A percentile compares a stretch with the other conserved stretches of the same genome.
phyloP scores from a whole-genome alignment of 768 basidiomycete genomes.

The Melanogaster broomeanus region DNA sequence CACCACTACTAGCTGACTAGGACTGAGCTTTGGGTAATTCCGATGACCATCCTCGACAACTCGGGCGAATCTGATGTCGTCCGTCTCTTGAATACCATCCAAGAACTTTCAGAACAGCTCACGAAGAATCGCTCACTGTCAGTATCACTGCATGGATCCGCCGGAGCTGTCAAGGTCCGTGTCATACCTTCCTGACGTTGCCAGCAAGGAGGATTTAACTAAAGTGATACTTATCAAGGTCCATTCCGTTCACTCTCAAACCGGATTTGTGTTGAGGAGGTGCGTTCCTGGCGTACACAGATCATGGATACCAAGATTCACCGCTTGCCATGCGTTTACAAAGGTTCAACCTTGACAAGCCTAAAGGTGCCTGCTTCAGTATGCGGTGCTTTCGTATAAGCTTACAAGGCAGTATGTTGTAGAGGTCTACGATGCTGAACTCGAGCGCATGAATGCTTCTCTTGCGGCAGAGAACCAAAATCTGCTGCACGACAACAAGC shows the following conservation, averaged over 20 bases:
- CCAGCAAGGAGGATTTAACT: background rate
- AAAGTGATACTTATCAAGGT: constrained; percentile 44
- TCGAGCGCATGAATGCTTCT: constrained; percentile 84
- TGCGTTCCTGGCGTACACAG: constrained; percentile 31
- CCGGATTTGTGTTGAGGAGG: constrained; percentile 89
- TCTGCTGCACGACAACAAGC: constrained; percentile 94
- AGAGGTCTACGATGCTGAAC: constrained; percentile 90
- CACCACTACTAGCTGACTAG: too few relatives aligned
- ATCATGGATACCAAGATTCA: background rate
- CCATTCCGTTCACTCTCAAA: constrained; percentile 87
- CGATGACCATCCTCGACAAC: constrained; percentile 58
- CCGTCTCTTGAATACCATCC: constrained; percentile 66
- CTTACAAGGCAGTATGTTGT: constrained; percentile 10
- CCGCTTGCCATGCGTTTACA: background rate
- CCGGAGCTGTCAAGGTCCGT: constrained; percentile 78
- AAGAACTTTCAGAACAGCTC: constrained; percentile 83
- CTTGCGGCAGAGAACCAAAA: constrained; percentile 82
- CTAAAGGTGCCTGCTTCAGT: constrained; percentile 57
- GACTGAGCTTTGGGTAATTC: background rate
- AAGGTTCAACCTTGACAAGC: constrained; percentile 88
- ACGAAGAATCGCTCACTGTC: constrained; percentile 76
- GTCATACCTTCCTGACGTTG: background rate
- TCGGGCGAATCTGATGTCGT: constrained; percentile 57
- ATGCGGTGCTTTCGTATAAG: background rate
- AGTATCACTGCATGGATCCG: constrained; percentile 68